phyloP scores from a whole-genome alignment of 192 early-diverging fungal genomes.

The Podila minutissima region DNA sequence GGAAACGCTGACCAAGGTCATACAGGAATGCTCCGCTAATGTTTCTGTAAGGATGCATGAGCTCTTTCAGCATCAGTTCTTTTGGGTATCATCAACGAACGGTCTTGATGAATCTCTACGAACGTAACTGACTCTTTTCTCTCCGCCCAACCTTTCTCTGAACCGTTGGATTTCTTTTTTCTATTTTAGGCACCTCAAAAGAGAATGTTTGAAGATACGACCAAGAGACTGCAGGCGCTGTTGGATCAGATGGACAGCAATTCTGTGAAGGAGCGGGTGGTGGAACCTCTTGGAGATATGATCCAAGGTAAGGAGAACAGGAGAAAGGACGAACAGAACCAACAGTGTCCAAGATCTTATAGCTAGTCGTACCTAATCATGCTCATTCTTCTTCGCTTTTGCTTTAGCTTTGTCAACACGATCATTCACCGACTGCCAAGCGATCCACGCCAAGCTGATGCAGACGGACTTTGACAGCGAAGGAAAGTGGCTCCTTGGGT shows the following conservation, averaged over 20 bases:
- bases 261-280: constrained; percentile 38
- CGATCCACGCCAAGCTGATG: constrained; percentile 57
- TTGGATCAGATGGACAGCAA: constrained; percentile 49
- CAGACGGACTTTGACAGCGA: constrained; percentile 59
- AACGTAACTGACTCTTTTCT: background rate
- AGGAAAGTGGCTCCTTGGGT: constrained; percentile 60
- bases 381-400: background rate
- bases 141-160: background rate
- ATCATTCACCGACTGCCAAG: constrained; percentile 40
- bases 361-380: constrained; percentile 1
- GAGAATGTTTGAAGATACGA: constrained; percentile 52
- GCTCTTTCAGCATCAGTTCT: background rate
- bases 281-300: constrained; percentile 37
- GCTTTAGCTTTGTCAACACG: constrained; percentile 50
- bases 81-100: background rate
- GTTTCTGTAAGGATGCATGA: constrained; percentile 28
- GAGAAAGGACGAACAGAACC: no score
- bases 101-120: background rate
- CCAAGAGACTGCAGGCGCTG: constrained; percentile 40
- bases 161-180: background rate
- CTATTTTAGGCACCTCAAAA: constrained; percentile 47
- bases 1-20: constrained; percentile 22
- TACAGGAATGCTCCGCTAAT: constrained; percentile 33
- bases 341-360: no score
- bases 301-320: constrained; percentile 37